A percentile compares a stretch with the other conserved stretches of the same genome.
phyloP scores from a whole-genome alignment of 306 rosid species.

The Coriaria nepalensis region DNA sequence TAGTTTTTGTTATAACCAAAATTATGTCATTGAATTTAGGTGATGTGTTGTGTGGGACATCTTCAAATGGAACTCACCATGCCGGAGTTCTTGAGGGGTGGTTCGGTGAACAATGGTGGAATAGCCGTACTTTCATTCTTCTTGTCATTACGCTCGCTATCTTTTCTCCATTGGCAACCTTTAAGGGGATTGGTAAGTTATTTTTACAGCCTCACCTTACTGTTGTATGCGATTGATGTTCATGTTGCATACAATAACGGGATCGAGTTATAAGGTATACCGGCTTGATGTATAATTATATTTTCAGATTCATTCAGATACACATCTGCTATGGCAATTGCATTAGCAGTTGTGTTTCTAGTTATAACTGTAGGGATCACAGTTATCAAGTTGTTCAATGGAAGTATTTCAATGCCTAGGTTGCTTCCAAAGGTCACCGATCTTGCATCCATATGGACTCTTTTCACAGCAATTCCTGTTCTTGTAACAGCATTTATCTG shows the following conservation, averaged over 20 bases:
- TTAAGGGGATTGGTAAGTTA: slow-evolving; percentile 64
- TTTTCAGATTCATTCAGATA: slow-evolving; percentile 85
- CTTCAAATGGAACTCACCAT: slow-evolving; percentile 63
- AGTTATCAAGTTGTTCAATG: slow-evolving; percentile 51
- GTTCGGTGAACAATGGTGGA: slow-evolving; percentile 90
- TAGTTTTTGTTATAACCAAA: too few species aligned
- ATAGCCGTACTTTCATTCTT: slow-evolving; percentile 47
- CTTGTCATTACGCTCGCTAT: slow-evolving; percentile 38
- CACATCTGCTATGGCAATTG: slow-evolving; percentile 79
- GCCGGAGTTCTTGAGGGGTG: slow-evolving; percentile 75
- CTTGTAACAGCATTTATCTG: slow-evolving; percentile 73
- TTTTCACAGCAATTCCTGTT: slow-evolving; percentile 73
- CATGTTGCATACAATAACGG: slow-evolving; percentile 8
- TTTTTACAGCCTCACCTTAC: neutral
- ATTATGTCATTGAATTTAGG: too few species aligned
- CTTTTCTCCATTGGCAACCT: slow-evolving; percentile 60
- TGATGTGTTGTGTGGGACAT: slow-evolving; percentile 84
- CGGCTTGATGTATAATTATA: too few species aligned
- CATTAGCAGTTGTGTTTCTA: slow-evolving; percentile 67
- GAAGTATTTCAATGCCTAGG: slow-evolving; percentile 67
- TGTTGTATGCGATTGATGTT: too few species aligned
- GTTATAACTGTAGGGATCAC: slow-evolving; percentile 76
- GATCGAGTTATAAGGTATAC: too few species aligned
- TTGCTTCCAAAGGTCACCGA: slow-evolving; percentile 54
- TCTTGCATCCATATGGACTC: slow-evolving; percentile 33